Evolutionary conservation across 73 alveolate genomes (phyloP).

Genomic region (Breviolum minutum): DNA sequence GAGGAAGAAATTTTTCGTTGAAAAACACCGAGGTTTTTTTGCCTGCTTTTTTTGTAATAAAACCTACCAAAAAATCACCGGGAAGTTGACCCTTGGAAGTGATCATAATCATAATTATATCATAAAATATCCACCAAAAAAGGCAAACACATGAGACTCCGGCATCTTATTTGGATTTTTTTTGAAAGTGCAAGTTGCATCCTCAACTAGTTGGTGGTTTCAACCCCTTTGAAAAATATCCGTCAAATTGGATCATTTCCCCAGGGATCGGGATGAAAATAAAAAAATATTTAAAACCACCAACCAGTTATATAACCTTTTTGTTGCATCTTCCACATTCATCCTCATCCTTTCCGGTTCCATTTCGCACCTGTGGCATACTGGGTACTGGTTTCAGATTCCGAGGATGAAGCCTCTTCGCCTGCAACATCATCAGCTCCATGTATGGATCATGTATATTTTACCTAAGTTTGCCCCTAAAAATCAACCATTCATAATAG

Average conservation of each 20-base stretch:
- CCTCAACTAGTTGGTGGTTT: too few species aligned
- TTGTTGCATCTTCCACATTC: background rate
- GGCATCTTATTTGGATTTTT: too few species aligned
- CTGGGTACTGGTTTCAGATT: background rate
- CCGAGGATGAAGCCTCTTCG: background rate
- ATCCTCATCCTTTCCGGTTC: too few species aligned
- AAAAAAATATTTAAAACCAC: too few species aligned
- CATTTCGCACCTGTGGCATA: constrained; percentile 11
- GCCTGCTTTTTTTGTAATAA: background rate
- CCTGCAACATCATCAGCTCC: background rate
- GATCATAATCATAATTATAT: background rate
- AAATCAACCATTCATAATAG: background rate
- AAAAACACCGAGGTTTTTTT: background rate
- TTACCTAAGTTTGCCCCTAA: background rate
- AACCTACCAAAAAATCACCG: background rate
- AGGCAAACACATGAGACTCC: too few species aligned
- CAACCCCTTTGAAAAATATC: too few species aligned
- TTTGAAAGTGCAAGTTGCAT: too few species aligned
- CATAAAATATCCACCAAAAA: too few species aligned
- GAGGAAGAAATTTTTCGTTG: background rate
- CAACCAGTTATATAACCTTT: background rate
- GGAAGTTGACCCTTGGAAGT: background rate
- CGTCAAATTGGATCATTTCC: background rate
- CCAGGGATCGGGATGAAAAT: background rate
- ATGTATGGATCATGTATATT: background rate